Evolutionary conservation across 768 basidiomycete genomes (phyloP), one percentile per base, ranked within the genome.

Genomic region (Termitomyces sp.): DNA sequence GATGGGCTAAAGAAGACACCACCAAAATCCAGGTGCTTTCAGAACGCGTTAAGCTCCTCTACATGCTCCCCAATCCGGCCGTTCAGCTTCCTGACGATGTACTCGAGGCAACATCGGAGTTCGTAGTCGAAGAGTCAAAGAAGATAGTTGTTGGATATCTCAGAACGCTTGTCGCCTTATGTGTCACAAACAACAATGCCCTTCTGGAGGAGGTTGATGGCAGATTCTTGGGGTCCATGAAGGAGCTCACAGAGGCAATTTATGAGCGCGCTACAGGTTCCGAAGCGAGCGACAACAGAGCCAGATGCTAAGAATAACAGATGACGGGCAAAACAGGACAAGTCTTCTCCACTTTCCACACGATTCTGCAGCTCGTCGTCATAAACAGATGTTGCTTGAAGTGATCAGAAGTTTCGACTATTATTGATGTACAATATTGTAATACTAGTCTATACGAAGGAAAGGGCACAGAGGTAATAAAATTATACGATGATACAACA

Each of bases 11-110:
- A 25, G 53, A 58, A 38, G 60, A 61, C 10, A 12, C 25, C 2
- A 34, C 41, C 2, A 54, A 17, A 12, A 61, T 58, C 11, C 8
- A 44, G 17, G 49, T 14, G 12, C 53, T 61, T n/a, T 25, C 47
- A 12, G 10, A 31, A 38, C 35, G 38, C 7, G 17, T 61, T 6
- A n/a, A 51, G 12, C 14, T 27, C 6, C 53, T 58, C 19, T 19
- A 34, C 14, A 41, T 42, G 25, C 60, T 57, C 19, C 60, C 52
- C 3, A 55, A 41, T n/a, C 44, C 53, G 14, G 42, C 44, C 6
- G 32, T 37, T 3, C 17, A 32, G 10, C 53, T 43, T 27, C 31
- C 52, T 10, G 43, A 51, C 5, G 14, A 51, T 0, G 17, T 54
- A 5, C 41, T 54, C 4, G 29, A 46, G 31, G 35, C 23, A 6